Conservation (phyloP, 73 alveolate species). For the Tetrahymena elliotti region DNA sequence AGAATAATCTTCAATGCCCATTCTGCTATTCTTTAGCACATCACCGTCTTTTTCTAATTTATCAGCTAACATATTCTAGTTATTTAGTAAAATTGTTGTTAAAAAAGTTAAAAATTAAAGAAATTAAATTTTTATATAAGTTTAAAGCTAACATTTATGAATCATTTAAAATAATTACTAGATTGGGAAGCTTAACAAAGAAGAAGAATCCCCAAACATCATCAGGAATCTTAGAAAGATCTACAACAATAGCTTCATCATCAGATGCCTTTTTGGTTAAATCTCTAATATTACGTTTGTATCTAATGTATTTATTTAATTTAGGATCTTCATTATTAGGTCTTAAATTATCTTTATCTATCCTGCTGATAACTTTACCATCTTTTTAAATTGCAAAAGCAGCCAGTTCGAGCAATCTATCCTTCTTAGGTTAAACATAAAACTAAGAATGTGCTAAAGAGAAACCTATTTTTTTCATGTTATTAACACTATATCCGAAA, state of each 20-base stretch:
- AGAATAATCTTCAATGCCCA: neutral
- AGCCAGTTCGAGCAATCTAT: neutral
- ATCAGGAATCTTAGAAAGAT: neutral
- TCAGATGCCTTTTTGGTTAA: neutral
- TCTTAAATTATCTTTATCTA: neutral
- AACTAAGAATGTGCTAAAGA: slow-evolving; percentile 42
- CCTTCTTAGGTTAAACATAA: slow-evolving; percentile 4
- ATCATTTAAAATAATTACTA: neutral
- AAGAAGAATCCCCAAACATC: neutral
- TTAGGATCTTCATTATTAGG: neutral
- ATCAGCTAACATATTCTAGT: neutral
- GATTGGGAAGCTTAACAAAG: neutral
- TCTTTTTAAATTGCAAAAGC: slow-evolving; percentile 1
- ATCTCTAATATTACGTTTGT: neutral
- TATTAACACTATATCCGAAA: slow-evolving; percentile 17
- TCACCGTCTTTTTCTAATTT: neutral
- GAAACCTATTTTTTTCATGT: slow-evolving; percentile 34
- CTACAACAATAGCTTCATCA: neutral
- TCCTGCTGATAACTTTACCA: neutral
- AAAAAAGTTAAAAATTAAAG: too few species aligned
- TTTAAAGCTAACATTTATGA: neutral
- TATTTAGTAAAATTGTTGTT: neutral
- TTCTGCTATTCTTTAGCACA: neutral
- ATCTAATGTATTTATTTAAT: neutral
- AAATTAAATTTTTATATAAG: neutral